Evolutionary conservation across 495 filamentous ascomycete species (phyloP).

Genomic region (Talaromyces trachyspermus): DNA sequence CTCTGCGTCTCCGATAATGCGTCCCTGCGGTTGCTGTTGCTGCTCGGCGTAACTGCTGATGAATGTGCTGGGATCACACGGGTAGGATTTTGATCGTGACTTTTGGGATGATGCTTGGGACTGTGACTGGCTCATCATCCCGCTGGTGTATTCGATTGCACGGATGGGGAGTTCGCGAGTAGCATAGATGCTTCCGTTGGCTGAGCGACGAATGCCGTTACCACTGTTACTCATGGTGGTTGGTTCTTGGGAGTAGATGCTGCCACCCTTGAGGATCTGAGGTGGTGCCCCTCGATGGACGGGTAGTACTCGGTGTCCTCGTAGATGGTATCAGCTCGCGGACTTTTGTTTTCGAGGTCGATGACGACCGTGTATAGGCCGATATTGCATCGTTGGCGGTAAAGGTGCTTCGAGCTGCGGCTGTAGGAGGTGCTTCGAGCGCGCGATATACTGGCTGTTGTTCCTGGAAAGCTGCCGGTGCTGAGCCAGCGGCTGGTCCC

Average conservation of each 20-base stretch:
- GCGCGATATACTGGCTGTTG: conserved; percentile 23
- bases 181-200: conserved; percentile 31
- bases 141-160: conserved; percentile 35
- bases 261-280: conserved; percentile 8
- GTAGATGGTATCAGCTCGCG: conserved; percentile 36
- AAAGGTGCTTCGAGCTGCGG: conserved; percentile 22
- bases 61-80: conserved; percentile 29
- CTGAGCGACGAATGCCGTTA: conserved; percentile 22
- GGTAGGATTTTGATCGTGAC: conserved; percentile 20
- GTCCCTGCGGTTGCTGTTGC: conserved; percentile 16
- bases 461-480: neutral
- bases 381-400: conserved; percentile 26
- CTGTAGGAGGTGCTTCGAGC: conserved; percentile 36
- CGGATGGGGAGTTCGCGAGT: conserved; percentile 29
- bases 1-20: conserved; percentile 17
- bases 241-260: conserved; percentile 24
- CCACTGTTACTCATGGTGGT: conserved; percentile 10
- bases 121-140: too few species aligned
- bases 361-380: conserved; percentile 23
- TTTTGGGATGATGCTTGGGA: conserved; percentile 13
- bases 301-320: conserved; percentile 30
- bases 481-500: neutral
- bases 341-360: conserved; percentile 38
- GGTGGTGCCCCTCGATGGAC: conserved; percentile 5
- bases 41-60: conserved; percentile 34